Evolutionary conservation across 768 basidiomycete genomes (phyloP).

Genomic region (Suillus alpinus): DNA sequence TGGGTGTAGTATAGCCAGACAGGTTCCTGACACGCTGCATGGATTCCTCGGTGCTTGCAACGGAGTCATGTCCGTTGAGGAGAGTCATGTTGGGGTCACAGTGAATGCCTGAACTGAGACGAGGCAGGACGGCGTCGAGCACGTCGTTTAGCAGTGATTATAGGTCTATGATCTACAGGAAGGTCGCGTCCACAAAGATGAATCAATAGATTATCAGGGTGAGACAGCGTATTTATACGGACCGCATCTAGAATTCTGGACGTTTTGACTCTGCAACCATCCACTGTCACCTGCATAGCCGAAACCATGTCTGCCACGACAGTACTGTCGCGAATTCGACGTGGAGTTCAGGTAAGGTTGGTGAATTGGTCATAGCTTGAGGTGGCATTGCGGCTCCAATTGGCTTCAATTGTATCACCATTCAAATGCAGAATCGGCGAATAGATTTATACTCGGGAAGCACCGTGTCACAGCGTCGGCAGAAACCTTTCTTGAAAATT

Average conservation of each 20-base stretch:
- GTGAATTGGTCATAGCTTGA: not conserved
- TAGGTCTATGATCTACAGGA: not conserved
- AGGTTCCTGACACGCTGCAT: conserved; percentile 69
- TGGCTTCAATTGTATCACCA: not conserved
- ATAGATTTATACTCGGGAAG: not conserved
- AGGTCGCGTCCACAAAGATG: not conserved
- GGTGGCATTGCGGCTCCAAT: not conserved
- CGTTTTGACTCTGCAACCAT: not conserved
- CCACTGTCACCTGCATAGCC: not conserved
- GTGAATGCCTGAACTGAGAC: not conserved
- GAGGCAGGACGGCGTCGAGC: conserved; percentile 1
- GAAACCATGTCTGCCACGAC: conserved; percentile 1
- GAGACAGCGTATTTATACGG: conserved; percentile 24
- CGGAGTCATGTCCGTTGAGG: conserved; percentile 16
- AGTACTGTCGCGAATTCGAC: not conserved
- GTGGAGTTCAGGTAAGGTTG: not conserved
- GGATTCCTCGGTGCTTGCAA: conserved; percentile 43
- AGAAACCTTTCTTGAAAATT: not conserved
- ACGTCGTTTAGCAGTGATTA: not conserved
- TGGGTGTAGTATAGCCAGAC: conserved; percentile 87
- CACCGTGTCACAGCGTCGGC: not conserved
- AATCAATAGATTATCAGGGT: not conserved
- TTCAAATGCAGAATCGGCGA: not conserved
- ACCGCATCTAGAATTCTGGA: not conserved
- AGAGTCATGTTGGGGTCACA: conserved; percentile 1